Base-by-base conservation (phyloP, 805 yeast genomes). In the Blastobotrys robertii region DNA sequence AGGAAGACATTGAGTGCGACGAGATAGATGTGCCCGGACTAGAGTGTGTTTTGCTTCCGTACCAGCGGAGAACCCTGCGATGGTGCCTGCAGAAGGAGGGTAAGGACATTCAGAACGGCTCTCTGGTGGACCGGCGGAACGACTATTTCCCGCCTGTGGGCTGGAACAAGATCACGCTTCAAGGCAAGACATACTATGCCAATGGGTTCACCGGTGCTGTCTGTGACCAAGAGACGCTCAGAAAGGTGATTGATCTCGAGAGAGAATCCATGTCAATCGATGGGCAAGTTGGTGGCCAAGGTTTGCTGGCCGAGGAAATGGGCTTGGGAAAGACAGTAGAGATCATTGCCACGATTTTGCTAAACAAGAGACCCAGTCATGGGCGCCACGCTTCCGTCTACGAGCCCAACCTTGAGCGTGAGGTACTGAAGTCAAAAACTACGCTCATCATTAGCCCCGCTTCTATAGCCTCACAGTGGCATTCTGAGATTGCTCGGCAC, bases 241-340 rank as follows among this genome's bases (percentile, higher is more conserved):
- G 36, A 8, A 14, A 38, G 2, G 37, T 38, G 16, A 34, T 47
- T 30, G 42, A 29, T 11, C 16, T 16, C 6, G 38, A 37, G 31
- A 34, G 41, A 41, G 13, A 28, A 8, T 34, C 31, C 34, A 15
- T 14, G n/a, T 19, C 35, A n/a, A 3, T 4, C 8, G 4, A 14
- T 37, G 25, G 25, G 25, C n/a, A 32, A 11, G 14, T 36, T 13
- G 41, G 39, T 11, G 42, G 43, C 12, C 36, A 71, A 40, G 96
- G 94, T 0, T 64, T 92, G 6, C 60, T 92, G 30, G 82, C 92
- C 1, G 98, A 90, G 55, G 98, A 92, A 60, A 92, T 92, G 98
- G 98, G 98, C 0, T 69, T 92, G 6, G 98, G 98, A 0, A 92
- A 92, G 56, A 90, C 98, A 0, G 78, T 92, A 3, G 98, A 92